Evolutionary conservation across 257 asterid species (phyloP).

Genomic region (Forsythia suspensa): DNA sequence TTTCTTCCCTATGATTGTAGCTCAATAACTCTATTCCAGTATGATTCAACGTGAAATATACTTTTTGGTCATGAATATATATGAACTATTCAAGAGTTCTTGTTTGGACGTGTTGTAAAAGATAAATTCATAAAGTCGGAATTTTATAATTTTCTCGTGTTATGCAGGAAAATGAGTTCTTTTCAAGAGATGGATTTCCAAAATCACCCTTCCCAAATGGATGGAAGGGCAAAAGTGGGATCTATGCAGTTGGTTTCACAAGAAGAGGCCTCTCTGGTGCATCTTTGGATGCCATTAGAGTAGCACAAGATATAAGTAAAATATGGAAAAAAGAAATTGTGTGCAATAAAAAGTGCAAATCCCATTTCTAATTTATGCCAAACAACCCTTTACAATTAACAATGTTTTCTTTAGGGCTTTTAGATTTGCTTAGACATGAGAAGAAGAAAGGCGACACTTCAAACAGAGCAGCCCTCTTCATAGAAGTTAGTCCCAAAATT

Average conservation of each 20-base stretch:
- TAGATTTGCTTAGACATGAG: slow-evolving; percentile 26
- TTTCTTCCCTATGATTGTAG: slow-evolving; percentile 3
- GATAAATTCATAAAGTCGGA: not conserved
- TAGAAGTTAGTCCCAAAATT: slow-evolving; percentile 34
- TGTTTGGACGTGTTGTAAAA: not conserved
- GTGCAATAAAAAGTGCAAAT: slow-evolving; percentile 48
- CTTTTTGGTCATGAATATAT: not conserved
- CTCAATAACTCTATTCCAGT: no score
- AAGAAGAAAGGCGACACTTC: slow-evolving; percentile 7
- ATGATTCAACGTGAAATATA: not conserved
- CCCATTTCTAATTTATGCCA: slow-evolving; percentile 18
- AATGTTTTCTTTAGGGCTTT: slow-evolving; percentile 17
- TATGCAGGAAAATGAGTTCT: slow-evolving; percentile 67
- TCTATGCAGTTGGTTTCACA: slow-evolving; percentile 88
- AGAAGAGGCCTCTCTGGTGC: slow-evolving; percentile 91
- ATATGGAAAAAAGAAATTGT: slow-evolving; percentile 73
- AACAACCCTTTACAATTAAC: not conserved
- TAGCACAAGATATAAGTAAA: slow-evolving; percentile 72
- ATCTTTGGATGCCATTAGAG: slow-evolving; percentile 65
- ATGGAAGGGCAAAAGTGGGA: slow-evolving; percentile 87
- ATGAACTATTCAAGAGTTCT: not conserved
- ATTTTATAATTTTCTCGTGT: not conserved
- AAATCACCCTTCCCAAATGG: slow-evolving; percentile 75
- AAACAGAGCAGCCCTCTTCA: slow-evolving; percentile 60
- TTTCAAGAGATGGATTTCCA: slow-evolving; percentile 72